phyloP scores from a whole-genome alignment of 1,139 yeast species.

The Eremothecium gossypii region DNA sequence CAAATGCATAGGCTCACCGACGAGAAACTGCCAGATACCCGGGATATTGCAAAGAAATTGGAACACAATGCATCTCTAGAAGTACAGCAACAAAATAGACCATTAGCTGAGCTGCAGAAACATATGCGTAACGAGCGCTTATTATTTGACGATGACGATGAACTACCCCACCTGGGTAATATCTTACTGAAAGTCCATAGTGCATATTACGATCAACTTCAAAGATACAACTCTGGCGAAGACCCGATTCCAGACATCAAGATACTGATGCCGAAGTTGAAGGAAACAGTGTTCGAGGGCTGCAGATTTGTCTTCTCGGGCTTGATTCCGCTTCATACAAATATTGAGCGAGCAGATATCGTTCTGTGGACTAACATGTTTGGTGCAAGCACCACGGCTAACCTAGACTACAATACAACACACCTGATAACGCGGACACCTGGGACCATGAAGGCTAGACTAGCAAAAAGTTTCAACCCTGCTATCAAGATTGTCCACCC shows the following conservation, averaged over 20 bases:
- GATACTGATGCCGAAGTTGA: slow-evolving; percentile 62
- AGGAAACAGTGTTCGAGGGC: slow-evolving; percentile 56
- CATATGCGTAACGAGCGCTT: slow-evolving; percentile 60
- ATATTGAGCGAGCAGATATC: slow-evolving; percentile 65
- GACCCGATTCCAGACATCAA: slow-evolving; percentile 47
- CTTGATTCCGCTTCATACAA: slow-evolving; percentile 68
- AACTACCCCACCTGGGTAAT: slow-evolving; percentile 52
- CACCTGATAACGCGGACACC: slow-evolving; percentile 80
- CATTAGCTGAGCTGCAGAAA: slow-evolving; percentile 74
- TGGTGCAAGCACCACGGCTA: slow-evolving; percentile 79
- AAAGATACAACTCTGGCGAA: slow-evolving; percentile 31
- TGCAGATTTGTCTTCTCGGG: slow-evolving; percentile 77
- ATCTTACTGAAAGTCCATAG: slow-evolving; percentile 58
- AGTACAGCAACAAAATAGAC: slow-evolving; percentile 47
- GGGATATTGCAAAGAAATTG: slow-evolving; percentile 34
- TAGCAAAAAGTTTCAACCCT: slow-evolving; percentile 55
- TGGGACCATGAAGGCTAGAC: slow-evolving; percentile 68
- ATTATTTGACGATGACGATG: slow-evolving; percentile 73
- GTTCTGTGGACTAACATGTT: slow-evolving; percentile 88
- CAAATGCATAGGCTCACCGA: slow-evolving; percentile 20
- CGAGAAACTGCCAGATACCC: slow-evolving; percentile 22
- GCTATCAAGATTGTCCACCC: slow-evolving; percentile 77
- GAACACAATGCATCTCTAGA: slow-evolving; percentile 33
- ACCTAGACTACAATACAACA: slow-evolving; percentile 67
- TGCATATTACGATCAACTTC: slow-evolving; percentile 42